Percentiles rank a stretch among this genome's conserved stretches.
Evolutionary conservation across 148 eudicot species (phyloP).

Genomic region (Beta vulgaris): DNA sequence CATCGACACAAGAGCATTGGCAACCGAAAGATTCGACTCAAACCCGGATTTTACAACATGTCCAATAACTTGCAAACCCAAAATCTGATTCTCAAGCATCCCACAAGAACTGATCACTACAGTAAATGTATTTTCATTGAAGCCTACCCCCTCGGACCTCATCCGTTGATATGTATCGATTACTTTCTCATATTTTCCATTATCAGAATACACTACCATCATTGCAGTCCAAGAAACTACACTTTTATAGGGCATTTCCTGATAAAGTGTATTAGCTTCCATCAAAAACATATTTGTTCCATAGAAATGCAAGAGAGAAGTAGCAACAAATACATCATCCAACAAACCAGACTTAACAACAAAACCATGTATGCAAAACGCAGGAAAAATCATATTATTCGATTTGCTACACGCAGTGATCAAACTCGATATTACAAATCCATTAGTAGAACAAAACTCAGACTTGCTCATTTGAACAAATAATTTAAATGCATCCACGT

Average conservation of each 20-base stretch:
- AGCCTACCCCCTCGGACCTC: constrained; percentile 42
- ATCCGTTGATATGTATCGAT: constrained; percentile 41
- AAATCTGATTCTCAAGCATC: constrained; percentile 49
- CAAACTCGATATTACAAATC: constrained; percentile 56
- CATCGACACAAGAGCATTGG: constrained; percentile 63
- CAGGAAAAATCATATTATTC: constrained; percentile 47
- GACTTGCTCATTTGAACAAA: constrained; percentile 49
- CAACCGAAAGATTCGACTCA: constrained; percentile 54
- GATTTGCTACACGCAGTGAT: constrained; percentile 58
- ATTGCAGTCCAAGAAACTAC: constrained; percentile 76
- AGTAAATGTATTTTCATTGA: constrained; percentile 61
- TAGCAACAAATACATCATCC: constrained; percentile 52
- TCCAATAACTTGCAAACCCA: constrained; percentile 61
- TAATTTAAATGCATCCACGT: constrained; percentile 36
- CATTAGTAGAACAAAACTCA: constrained; percentile 43
- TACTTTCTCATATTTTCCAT: constrained; percentile 36
- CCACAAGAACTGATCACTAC: constrained; percentile 55
- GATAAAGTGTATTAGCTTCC: constrained; percentile 45
- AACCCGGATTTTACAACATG: constrained; percentile 59
- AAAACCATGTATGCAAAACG: constrained; percentile 55
- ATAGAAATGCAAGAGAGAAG: constrained; percentile 64
- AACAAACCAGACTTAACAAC: constrained; percentile 50
- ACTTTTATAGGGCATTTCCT: constrained; percentile 60
- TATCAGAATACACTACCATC: constrained; percentile 54
- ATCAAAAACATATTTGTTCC: constrained; percentile 45